Base-by-base conservation (phyloP, 768 basidiomycete genomes). In the Daedaleopsis sinensis region DNA sequence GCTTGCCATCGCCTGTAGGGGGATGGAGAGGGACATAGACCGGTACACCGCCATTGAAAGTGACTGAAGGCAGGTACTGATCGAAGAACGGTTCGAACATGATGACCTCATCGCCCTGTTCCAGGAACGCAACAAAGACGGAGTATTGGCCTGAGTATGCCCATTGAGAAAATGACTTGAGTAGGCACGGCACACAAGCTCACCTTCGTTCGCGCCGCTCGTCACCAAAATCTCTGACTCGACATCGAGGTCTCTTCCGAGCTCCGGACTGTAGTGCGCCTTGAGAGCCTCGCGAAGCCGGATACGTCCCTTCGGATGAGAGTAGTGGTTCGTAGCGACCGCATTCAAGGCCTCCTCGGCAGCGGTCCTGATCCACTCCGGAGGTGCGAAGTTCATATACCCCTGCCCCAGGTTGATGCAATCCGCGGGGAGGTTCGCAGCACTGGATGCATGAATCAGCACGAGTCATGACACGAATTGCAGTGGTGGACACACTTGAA, bases 61-160 rank as follows among this genome's bases (percentile, higher is more conserved):
- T 91, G 55, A 96, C 89, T 7, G 92, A 93, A 23, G 95, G 90
- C 54, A 95, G 82, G 73, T 95, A 96, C 73, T 98, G 96, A 71
- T 98, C 96, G 71, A 97, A 98, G 81, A 94, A 97, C 1, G 96
- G 96, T 76, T 98, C 97, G 70, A 98, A 96, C 85, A 98, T 89
- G 75, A 99, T 96, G 64, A 98, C 96, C 74, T 99, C 97, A 70
- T 98, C 97, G 4, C 91, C 96, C 39, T 84, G 82, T 63, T 98
- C 89, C 42, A 97, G 76, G 78, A 96, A 98, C 0, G 97, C 97
- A 12, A 88, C 85, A 68, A 96, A 92, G 54, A 95, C 92, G 53
- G 96, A 86, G 74, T 96, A 98, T 81, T 94, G 91, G 24, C 96
- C 96, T 94, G 73, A 24, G 7, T 12, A 27, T 23, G 8, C 44